Conservation (phyloP, 108 stramenopile species). For the Licmophora abbreviata region DNA sequence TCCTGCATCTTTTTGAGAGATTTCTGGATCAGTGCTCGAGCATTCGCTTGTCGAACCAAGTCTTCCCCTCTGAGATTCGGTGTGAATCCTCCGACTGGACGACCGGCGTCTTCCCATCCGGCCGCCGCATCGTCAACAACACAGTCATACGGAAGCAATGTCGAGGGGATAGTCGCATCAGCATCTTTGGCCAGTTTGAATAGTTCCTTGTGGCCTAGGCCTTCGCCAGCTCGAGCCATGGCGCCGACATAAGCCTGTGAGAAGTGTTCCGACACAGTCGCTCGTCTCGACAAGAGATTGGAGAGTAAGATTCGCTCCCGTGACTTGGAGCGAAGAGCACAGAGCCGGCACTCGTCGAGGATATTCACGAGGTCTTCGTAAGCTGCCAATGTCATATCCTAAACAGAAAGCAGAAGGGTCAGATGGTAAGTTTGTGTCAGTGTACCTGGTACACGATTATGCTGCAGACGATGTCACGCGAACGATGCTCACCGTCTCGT, state of each 20-base stretch:
- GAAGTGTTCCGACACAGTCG: conserved; percentile 74
- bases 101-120: conserved; percentile 87
- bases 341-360: conserved; percentile 54
- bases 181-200: conserved; percentile 76
- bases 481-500: conserved; percentile 20
- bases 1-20: conserved; percentile 78
- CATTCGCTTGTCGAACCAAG: conserved; percentile 65
- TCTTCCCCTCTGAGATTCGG: conserved; percentile 52
- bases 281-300: conserved; percentile 40
- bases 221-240: conserved; percentile 76
- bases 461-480: no score
- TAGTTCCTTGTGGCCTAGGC: conserved; percentile 70
- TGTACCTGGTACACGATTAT: not conserved
- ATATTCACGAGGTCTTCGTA: conserved; percentile 41
- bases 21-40: conserved; percentile 70
- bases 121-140: conserved; percentile 61
- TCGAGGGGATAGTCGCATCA: conserved; percentile 47
- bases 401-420: not conserved
- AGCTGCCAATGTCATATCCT: not conserved
- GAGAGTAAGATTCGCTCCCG: conserved; percentile 73
- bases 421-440: not conserved
- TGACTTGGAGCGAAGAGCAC: conserved; percentile 55
- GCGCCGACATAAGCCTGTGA: conserved; percentile 77
- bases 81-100: conserved; percentile 42
- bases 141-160: conserved; percentile 77